phyloP scores from a whole-genome alignment of 140 eudicot species.

The Eryngium alpinum region DNA sequence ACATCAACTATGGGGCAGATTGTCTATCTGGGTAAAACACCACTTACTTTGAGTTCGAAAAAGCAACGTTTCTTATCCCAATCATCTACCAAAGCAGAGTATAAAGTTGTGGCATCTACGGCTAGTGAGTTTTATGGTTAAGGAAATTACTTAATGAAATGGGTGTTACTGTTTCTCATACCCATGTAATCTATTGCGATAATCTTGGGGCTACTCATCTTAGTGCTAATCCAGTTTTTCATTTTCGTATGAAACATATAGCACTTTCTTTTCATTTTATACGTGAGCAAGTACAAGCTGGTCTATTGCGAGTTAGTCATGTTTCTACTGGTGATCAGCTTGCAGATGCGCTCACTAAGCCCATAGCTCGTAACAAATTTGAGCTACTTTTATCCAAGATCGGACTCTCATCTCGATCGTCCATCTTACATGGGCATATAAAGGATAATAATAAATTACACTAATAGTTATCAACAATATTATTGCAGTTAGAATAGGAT shows the following conservation, averaged over 20 bases:
- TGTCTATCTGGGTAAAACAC: not conserved
- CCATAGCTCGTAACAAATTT: not conserved
- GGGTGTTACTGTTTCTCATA: not conserved
- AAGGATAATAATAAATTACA: not conserved
- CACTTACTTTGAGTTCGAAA: not conserved
- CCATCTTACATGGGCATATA: not conserved
- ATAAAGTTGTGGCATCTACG: not conserved
- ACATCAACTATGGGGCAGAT: not conserved
- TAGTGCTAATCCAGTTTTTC: not conserved
- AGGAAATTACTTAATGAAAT: not conserved
- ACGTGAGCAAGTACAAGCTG: not conserved
- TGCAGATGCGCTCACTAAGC: not conserved
- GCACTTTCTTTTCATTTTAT: not conserved
- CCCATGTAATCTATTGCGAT: not conserved
- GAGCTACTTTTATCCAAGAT: not conserved
- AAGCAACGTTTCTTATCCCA: not conserved
- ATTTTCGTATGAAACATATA: not conserved
- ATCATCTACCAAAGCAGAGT: not conserved
- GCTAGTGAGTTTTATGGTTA: not conserved
- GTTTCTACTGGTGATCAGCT: not conserved
- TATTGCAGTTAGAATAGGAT: no score
- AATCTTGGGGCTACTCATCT: constrained; percentile 4
- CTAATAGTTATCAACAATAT: no score
- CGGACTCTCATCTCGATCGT: not conserved
- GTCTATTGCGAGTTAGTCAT: not conserved